Percentiles rank a stretch among this genome's conserved stretches.
Evolutionary conservation across 192 early-diverging fungal genomes (phyloP).

Genomic region (Backusella luteola): DNA sequence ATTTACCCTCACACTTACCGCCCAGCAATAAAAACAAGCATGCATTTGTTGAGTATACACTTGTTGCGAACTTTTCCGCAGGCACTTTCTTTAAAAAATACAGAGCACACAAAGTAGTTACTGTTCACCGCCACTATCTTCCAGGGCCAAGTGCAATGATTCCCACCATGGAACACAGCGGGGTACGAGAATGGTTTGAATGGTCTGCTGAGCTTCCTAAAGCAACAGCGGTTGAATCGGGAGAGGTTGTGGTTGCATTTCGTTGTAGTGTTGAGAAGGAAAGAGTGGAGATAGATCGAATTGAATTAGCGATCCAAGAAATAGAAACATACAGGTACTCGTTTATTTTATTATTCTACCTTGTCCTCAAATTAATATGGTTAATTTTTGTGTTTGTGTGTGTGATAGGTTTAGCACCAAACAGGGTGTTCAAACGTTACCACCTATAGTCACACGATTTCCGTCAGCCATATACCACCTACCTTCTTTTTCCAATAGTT

Average conservation of each 20-base stretch:
- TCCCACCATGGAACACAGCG: conserved; percentile 23
- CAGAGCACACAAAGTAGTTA: conserved; percentile 26
- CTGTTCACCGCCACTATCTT: conserved; percentile 31
- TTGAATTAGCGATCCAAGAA: conserved; percentile 32
- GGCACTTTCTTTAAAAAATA: conserved; percentile 37
- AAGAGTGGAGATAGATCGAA: conserved; percentile 25
- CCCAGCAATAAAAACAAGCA: conserved; percentile 29
- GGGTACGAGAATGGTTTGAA: conserved; percentile 36
- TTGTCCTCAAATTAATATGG: background rate
- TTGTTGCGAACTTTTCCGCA: conserved; percentile 35
- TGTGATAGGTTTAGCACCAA: conserved; percentile 27
- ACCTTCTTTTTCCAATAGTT: conserved; percentile 18
- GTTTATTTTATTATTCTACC: background rate
- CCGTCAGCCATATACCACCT: conserved; percentile 27
- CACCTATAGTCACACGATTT: conserved; percentile 23
- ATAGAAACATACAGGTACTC: conserved; percentile 33
- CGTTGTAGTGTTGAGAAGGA: conserved; percentile 41
- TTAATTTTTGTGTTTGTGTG: background rate
- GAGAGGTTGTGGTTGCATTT: conserved; percentile 32
- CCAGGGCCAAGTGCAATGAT: conserved; percentile 37
- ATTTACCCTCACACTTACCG: conserved; percentile 34
- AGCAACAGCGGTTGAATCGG: conserved; percentile 34
- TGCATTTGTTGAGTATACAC: conserved; percentile 31
- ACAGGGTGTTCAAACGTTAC: conserved; percentile 20
- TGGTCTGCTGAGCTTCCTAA: conserved; percentile 34